Conservation (phyloP, 305 asterid species). For the Fraxinus paxiana region DNA sequence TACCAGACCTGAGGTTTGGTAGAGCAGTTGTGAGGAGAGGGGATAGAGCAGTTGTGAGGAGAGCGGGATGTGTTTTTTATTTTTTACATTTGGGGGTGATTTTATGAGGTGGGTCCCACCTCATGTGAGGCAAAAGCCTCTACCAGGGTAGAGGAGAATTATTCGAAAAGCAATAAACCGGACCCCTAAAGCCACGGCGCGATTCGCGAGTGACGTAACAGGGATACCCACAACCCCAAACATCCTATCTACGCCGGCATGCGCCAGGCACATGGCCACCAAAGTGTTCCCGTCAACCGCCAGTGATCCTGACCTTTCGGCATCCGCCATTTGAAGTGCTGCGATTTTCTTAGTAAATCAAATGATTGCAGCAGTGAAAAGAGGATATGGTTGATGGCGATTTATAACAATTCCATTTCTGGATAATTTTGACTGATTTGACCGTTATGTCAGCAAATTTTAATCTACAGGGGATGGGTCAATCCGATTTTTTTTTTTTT, state of each 20-base stretch:
- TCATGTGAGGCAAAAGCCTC: too few species aligned
- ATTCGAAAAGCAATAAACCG: constrained; percentile 88
- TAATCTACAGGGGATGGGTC: not conserved
- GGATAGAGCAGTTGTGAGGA: too few species aligned
- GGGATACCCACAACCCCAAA: constrained; percentile 91
- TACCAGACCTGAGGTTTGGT: too few species aligned
- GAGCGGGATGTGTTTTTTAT: too few species aligned
- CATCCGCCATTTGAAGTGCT: constrained; percentile 31
- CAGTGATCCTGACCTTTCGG: constrained; percentile 12
- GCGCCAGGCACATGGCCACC: constrained; percentile 68
- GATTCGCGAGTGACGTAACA: constrained; percentile 70
- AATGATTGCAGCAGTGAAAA: not conserved
- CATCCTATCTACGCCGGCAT: constrained; percentile 63
- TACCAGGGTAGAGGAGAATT: too few species aligned
- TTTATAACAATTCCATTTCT: too few species aligned
- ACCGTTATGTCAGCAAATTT: too few species aligned
- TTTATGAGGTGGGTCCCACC: too few species aligned
- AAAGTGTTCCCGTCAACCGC: constrained; percentile 59
- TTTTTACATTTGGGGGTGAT: too few species aligned
- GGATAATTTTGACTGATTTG: too few species aligned
- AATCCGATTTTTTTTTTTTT: not conserved
- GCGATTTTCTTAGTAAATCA: not conserved
- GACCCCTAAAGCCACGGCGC: constrained; percentile 63
- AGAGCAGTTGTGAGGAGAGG: too few species aligned
- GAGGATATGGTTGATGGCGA: too few species aligned